Base-by-base conservation (phyloP, 208 protist genomes). In the Porcisia deanei region DNA sequence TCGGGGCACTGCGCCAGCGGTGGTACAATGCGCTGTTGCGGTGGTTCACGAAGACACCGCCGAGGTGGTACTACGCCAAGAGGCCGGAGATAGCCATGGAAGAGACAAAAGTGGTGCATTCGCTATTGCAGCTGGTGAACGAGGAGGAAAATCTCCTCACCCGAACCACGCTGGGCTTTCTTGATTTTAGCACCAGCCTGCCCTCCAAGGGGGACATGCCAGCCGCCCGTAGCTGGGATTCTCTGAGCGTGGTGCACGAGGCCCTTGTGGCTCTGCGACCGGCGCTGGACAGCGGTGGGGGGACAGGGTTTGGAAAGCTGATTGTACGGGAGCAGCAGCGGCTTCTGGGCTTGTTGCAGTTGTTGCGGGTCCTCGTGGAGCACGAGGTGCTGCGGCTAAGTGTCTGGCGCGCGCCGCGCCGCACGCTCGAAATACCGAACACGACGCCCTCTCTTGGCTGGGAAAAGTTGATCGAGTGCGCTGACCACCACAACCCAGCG, bases 21-120 rank as follows among this genome's bases (percentile, higher is more conserved):
- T 92, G 82, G 77, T 97, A 97, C 74, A 80, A 75, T 66, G 85
- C 73, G 60, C 81, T 95, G 58, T 82, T 97, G 75, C 93, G 88
- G 65, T 97, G 93, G 93, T 95, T 97, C 80, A 87, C 82, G 55
- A 88, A 91, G 79, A 83, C 66, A 47, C 93, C 90, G 57, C 90
- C 90, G 47, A 89, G 85, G 14, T 97, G 91, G 90, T 95, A 94
- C 77, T 93, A 92, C 75, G 85, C 89, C 34, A 76, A 75, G 47
- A 84, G 93, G 73, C 84, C 79, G 53, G 71, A 72, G 45, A 82
- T 81, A 68, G 88, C 85, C 41, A 69, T 69, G 34, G 80, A 87
- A 58, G 88, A 90, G 83, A 69, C 92, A 61, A 68, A 69, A 34
- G 81, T 90, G 30, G 77, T 95, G 22, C 76, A 86, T 54, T 79